A percentile compares a stretch with the other conserved stretches of the same genome.
Evolutionary conservation across 208 protist genomes (phyloP).

Genomic region (Histomonas meleagridis): DNA sequence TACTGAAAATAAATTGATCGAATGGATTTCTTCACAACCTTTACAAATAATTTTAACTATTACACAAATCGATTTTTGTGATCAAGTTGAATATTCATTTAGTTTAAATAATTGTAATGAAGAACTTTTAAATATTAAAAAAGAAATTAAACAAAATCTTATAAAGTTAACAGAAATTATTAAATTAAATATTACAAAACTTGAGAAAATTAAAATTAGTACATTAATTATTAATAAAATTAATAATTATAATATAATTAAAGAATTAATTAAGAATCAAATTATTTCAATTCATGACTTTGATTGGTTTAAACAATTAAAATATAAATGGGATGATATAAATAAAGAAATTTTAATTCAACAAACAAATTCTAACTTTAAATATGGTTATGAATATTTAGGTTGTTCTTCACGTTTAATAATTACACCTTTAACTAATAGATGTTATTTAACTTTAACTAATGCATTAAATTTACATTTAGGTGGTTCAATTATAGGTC

Average conservation of each 20-base stretch:
- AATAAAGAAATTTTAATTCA: constrained; percentile 54
- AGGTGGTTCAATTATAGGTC: constrained; percentile 57
- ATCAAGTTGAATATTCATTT: constrained; percentile 70
- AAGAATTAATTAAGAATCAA: constrained; percentile 71
- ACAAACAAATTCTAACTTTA: constrained; percentile 48
- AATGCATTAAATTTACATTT: constrained; percentile 57
- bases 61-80: constrained; percentile 75
- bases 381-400: constrained; percentile 56
- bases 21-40: constrained; percentile 77
- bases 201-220: constrained; percentile 74
- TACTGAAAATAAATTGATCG: constrained; percentile 54
- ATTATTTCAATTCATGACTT: constrained; percentile 70
- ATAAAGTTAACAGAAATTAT: constrained; percentile 79
- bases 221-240: constrained; percentile 90
- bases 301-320: constrained; percentile 65
- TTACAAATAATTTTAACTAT: constrained; percentile 74
- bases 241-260: constrained; percentile 80
- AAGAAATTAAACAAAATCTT: constrained; percentile 77
- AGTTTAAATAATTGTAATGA: constrained; percentile 75
- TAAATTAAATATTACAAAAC: constrained; percentile 65
- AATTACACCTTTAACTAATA: constrained; percentile 55
- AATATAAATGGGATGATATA: constrained; percentile 45
- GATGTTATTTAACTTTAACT: constrained; percentile 66
- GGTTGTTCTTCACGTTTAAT: constrained; percentile 57
- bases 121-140: constrained; percentile 85